Evolutionary conservation across 1,139 yeast species (phyloP), one percentile per base, ranked within the genome.

Genomic region (Candida buenavistaensis): DNA sequence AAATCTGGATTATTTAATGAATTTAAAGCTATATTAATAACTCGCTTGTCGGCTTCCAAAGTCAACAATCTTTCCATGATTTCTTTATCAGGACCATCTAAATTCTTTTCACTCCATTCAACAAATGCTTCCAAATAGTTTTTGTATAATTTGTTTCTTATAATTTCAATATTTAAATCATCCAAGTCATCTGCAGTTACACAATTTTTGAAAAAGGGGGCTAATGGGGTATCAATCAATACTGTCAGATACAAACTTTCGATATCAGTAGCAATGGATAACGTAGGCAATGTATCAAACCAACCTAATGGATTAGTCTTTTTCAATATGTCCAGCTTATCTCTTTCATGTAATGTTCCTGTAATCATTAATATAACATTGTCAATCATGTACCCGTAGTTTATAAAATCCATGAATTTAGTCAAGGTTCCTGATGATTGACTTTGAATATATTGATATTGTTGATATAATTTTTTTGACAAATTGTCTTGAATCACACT

Each of bases 321-420:
- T 40, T 80, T 78, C 52, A 92, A 73, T 39, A 92, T 82, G 53
- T 92, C 98, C 32, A 80, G 67, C 55, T 86, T 79, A 59, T 94
- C 96, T 54, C 97, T 78, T 54, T 90, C 96, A 56, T 94, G 98
- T 43, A 92, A 78, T 0, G 98, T 89, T 23, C 99, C 99, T 1
- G 97, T 90, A 52, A 94, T 90, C 83, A 94, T 85, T 53, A 94
- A 72, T 19, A 94, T 87, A 29, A 92, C 96, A 59, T 94, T 94
- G 65, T 94, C 98, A 57, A 94, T 94, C 99, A 94, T 94, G 65
- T 94, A 94, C 9, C 97, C 95, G 58, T 89, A 92, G 30, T 94
- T 82, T 55, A 94, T 88, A 60, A 69, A 94, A 59, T 94, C 96
- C 78, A 94, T 74, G 55, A 90, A 89, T 57, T 80, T 78, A 32